phyloP scores from a whole-genome alignment of 2,329 filamentous ascomycete species.

The Colletotrichum ledebouriae region DNA sequence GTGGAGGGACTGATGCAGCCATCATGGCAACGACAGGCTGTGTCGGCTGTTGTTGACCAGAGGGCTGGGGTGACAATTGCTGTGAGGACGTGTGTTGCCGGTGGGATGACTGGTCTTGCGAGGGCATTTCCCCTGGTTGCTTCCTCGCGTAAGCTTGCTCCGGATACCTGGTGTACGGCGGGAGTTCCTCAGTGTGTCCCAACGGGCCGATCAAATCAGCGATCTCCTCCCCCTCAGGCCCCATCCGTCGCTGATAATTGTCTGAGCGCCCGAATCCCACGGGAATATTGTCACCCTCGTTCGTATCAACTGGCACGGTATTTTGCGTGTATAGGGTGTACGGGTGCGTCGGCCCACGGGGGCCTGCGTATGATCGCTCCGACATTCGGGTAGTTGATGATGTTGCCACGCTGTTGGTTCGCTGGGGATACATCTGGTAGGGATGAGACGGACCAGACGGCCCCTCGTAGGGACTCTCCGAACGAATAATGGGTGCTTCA shows the following conservation, averaged over 20 bases:
- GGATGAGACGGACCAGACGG: constrained; percentile 84
- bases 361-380: constrained; percentile 70
- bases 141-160: constrained; percentile 77
- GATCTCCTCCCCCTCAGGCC: constrained; percentile 86
- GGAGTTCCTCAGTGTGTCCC: constrained; percentile 90
- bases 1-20: constrained; percentile 29
- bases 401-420: constrained; percentile 77
- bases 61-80: constrained; percentile 9
- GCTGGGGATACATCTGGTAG: constrained; percentile 87
- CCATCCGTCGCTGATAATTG: constrained; percentile 78
- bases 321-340: constrained; percentile 90
- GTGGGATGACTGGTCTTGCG: not conserved
- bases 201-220: constrained; percentile 89
- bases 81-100: constrained; percentile 27
- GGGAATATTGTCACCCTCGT: constrained; percentile 62
- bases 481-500: constrained; percentile 54
- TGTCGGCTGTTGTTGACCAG: constrained; percentile 18
- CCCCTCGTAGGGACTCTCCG: constrained; percentile 77
- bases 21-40: constrained; percentile 37
- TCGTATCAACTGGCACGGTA: constrained; percentile 70
- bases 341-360: constrained; percentile 81
- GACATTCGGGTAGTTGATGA: constrained; percentile 74
- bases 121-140: constrained; percentile 31
- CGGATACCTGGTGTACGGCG: constrained; percentile 91
- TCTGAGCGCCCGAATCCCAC: constrained; percentile 80